Evolutionary conservation across 306 rosid genomes (phyloP), one percentile per base, ranked within the genome.

Genomic region (Inga oerstediana): DNA sequence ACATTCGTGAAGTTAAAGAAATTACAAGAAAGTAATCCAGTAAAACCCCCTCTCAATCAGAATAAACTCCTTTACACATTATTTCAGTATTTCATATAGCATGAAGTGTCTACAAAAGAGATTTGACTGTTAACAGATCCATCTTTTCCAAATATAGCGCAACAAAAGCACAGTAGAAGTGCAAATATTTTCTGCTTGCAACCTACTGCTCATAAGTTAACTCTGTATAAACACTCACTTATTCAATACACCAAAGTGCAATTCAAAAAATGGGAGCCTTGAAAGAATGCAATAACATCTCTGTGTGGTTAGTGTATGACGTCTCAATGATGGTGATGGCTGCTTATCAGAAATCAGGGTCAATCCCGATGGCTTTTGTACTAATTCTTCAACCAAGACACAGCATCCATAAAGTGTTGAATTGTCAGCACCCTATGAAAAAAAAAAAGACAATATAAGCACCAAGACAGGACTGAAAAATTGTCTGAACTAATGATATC

Each of bases 281-380:
- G 99, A 91, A 73, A 97, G 92, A 84, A 97, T 90, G 89, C 99
- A 97, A 89, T 97, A 97, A 77, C 99, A 97, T 92, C 99, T 89
- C 76, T 89, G 89, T 71, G 99, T 97, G 66, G 94, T 92, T 85
- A 97, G 85, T 84, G 90, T 69, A 85, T 87, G 92, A 74, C 98
- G 99, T 75, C 93, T 94, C 91, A 92, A 82, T 72, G 94, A 82
- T 72, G 79, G 62, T 61, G 95, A 80, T 17, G 87, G 80, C 87
- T 80, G 84, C 83, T 89, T 94, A 41, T 92, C 93, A 59, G 94
- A 86, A 86, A 86, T 37, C 79, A 91, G 84, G 80, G 98, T 91
- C 83, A 97, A 85, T 34, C 98, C 98, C 54, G 93, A 88, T 39
- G 98, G 97, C 81, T 92, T 94, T 76, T 97, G 95, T 76, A 94